These are phyloP conservation scores for Rhododendron simsii DNA, from an alignment of 148 eudicot genomes.

Conservation along the genomic window DNA sequence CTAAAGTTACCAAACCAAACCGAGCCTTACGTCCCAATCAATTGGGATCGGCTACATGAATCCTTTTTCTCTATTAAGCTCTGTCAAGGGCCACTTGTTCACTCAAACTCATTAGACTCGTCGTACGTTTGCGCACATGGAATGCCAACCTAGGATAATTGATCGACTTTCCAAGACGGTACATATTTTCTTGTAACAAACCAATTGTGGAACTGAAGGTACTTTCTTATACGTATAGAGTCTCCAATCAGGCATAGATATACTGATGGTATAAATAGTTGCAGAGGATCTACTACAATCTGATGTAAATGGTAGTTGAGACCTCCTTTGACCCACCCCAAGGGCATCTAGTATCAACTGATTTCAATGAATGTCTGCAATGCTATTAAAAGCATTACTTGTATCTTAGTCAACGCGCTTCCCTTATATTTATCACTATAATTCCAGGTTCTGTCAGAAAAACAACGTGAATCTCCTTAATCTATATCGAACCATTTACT, in stretches of 20 bases:
- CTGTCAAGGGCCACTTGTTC: too few species aligned
- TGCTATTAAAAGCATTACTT: background rate
- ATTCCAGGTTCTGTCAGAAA: background rate
- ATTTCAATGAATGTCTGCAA: background rate
- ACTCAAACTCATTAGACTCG: too few species aligned
- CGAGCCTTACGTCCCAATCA: too few species aligned
- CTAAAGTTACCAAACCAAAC: background rate
- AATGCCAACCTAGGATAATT: background rate
- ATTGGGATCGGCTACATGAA: too few species aligned
- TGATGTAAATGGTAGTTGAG: background rate
- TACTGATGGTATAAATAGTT: background rate
- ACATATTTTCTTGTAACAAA: background rate
- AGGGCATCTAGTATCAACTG: background rate
- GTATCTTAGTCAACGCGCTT: background rate
- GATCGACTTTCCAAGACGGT: background rate
- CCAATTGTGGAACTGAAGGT: background rate
- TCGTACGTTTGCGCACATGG: background rate
- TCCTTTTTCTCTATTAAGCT: too few species aligned
- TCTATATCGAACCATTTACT: background rate
- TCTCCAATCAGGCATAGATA: background rate
- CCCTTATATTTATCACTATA: background rate
- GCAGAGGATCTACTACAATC: background rate
- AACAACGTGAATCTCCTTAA: background rate
- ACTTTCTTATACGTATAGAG: background rate
- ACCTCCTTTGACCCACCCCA: background rate